Evolutionary conservation across 1,284 basidiomycete species (phyloP), one percentile per base, ranked within the genome.

Genomic region (Irpex sp.): DNA sequence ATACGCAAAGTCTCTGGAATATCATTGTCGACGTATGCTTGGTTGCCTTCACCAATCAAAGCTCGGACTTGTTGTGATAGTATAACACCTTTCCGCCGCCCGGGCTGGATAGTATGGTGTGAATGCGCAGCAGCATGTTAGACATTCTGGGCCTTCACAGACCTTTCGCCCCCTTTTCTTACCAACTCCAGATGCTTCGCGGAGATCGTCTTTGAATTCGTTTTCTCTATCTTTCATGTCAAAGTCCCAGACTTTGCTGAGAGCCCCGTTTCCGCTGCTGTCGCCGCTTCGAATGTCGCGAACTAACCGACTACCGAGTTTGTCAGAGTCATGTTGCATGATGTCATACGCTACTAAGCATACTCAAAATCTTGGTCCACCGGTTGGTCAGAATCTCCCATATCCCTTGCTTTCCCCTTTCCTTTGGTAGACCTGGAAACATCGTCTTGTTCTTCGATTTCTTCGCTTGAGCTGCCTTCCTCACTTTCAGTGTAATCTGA

Each of bases 21-120:
- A 64, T 93, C 78, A 59, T 81, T 84, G 69, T 91, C 87, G 58
- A 96, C 86, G 74, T 93, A 98, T 1, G 91, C 91, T 70, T 93
- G 85, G 73, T 97, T 97, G 31, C 93, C 97, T 64, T 92, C 86
- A 15, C 94, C 93, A 52, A 98, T 85, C 4, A 96, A 78, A 1
- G 85, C 81, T 62, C 87, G 85, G 15, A 97, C 94, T 76, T 98
- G 91, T 59, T 89, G 87, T 0, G 93, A 94, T 15, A 96, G 81
- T 1, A 82, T 78, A 17, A 91, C 88, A 34, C 82, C 79, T 26
- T 74, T 66, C 61, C 78, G 75, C 63, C 80, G 71, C 8, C 79
- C 72, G 67, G 78, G 71, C 76, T 78, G 57, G n/a, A 57, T 40
- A 59, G 17, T 37, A 34, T 57, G 15, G 47, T 13, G 26, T n/a